Evolutionary conservation across 192 early-diverging fungal species (phyloP), one percentile per base, ranked within the genome.

Genomic region (Rhizophagus sp.): DNA sequence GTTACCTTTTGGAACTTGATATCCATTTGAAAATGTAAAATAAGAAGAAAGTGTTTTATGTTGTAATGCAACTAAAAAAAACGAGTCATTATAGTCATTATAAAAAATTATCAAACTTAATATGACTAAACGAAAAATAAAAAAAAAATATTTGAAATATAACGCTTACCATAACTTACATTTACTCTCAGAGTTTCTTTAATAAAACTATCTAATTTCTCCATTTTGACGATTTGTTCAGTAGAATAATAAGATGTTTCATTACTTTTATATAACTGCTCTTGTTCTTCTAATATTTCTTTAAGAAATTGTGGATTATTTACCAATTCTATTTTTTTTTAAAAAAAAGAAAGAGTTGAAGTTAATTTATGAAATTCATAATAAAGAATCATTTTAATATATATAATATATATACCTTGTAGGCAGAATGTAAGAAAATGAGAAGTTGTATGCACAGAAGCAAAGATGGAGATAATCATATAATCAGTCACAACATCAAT

Each of bases 1-100:
- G 39, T 41, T 41, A 75, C 74, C 74, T 75, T 75, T 34, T 19
- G 74, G 74, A 61, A 75, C 61, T 75, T 75, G 74, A 75, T 75
- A 62, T 62, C 74, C 74, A 27, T 62, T 75, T 44, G 52, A 33
- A 36, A 75, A 75, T 13, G 74, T 75, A 62, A n/a, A 75, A 62
- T 52, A 25, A 34, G 24, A 13, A 24, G 27, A 57, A 7, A 75
- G 25, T 8, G 57, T 62, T n/a, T 39, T 19, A 30, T 61, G 74
- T 19, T 17, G 49, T 39, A 75, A 22, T n/a, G n/a, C 12, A 57
- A 62, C 74, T 75, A 62, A 17, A 75, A 34, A 61, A 33, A 75
- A 27, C 0, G 34, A 4, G 34, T 36, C 34, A 36, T 36, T 36
- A 36, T 36, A 36, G 39, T 12, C 0, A 27, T 24, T 36, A 11